Evolutionary conservation across 305 asterid genomes (phyloP).

Genomic region (Solanum hybrid): DNA sequence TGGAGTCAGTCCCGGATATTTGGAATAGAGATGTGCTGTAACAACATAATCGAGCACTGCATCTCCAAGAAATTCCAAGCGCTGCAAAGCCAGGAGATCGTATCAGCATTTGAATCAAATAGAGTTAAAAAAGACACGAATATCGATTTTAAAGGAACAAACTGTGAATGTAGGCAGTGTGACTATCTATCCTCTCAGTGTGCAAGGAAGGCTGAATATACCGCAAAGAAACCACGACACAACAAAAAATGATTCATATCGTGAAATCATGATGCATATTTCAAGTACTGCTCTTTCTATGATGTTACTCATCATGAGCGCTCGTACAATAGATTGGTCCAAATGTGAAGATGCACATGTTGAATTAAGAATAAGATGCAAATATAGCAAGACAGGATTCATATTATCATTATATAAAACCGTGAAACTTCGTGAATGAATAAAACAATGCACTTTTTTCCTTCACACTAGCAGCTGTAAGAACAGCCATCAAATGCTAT

Average conservation of each 20-base stretch:
- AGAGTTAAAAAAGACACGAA: neutral
- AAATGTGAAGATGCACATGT: neutral
- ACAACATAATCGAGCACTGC: constrained; percentile 68
- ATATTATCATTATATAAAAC: neutral
- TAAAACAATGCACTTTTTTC: neutral
- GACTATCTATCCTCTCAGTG: neutral
- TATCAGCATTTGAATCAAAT: neutral
- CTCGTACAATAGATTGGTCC: neutral
- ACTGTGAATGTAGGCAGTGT: neutral
- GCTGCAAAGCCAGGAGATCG: constrained; percentile 28
- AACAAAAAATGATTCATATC: neutral
- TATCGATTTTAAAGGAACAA: neutral
- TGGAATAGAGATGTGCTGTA: constrained; percentile 43
- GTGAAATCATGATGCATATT: neutral
- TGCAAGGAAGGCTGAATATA: neutral
- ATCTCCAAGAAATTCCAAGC: constrained; percentile 87
- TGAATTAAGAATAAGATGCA: neutral
- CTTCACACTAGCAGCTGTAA: neutral
- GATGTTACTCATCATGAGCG: neutral
- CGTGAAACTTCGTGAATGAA: neutral
- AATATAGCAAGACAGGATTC: neutral
- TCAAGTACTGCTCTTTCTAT: neutral
- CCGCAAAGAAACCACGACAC: neutral
- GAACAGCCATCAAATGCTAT: neutral
- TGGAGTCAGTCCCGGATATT: constrained; percentile 52